Evolutionary conservation across 106 monocot genomes (phyloP).

Genomic region (Chionographis japonica): DNA sequence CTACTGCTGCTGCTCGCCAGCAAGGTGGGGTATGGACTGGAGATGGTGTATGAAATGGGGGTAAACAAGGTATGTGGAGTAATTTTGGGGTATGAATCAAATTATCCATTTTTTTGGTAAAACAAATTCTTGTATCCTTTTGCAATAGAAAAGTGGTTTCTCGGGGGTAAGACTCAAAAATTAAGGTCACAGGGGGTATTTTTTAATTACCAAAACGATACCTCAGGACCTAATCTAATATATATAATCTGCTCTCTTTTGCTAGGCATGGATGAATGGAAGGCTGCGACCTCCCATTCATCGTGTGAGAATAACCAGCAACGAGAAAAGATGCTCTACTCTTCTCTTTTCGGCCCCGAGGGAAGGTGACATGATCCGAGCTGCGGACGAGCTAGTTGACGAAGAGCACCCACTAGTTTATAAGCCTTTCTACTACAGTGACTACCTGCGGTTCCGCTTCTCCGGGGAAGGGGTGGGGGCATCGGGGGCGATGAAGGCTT

Average conservation of each 20-base stretch:
- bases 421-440: slow-evolving; percentile 16
- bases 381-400: slow-evolving; percentile 29
- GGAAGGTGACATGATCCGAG: slow-evolving; percentile 12
- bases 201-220: no score
- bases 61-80: no score
- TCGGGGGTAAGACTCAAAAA: no score
- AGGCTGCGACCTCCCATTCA: slow-evolving; percentile 20
- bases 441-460: slow-evolving; percentile 15
- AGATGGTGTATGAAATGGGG: no score
- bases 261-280: slow-evolving; percentile 37
- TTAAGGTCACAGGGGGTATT: no score
- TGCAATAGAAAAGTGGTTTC: no score
- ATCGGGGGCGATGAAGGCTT: slow-evolving; percentile 5
- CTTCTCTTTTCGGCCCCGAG: slow-evolving; percentile 15
- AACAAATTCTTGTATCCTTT: no score
- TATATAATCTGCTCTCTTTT: not conserved
- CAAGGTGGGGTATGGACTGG: no score
- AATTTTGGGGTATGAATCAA: no score
- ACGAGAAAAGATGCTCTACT: slow-evolving; percentile 16
- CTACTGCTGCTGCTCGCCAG: no score
- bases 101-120: no score
- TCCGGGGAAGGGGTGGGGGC: slow-evolving; percentile 9
- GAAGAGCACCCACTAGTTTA: slow-evolving; percentile 25
- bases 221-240: not conserved
- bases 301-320: slow-evolving; percentile 14